phyloP scores from a whole-genome alignment of 352 stramenopile species.

The Pythium dissotocum region DNA sequence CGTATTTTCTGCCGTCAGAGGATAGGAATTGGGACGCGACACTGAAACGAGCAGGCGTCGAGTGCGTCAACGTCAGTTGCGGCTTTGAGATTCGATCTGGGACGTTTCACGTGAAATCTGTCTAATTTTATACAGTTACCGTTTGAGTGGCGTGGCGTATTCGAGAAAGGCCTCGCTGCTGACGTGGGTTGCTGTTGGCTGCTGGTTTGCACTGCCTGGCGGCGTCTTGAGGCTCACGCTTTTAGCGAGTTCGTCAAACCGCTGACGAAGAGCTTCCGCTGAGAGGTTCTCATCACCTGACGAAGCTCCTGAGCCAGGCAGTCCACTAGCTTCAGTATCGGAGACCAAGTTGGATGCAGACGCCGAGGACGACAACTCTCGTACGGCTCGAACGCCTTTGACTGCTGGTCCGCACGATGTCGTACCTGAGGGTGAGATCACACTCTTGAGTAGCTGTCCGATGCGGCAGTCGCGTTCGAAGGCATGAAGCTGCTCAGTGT shows the following conservation, averaged over 20 bases:
- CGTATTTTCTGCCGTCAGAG: no score
- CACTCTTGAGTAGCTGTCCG: constrained; percentile 42
- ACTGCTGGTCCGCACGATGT: constrained; percentile 53
- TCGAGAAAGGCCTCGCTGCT: constrained; percentile 12
- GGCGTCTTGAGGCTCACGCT: background rate
- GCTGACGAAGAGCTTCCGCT: background rate
- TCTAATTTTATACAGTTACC: background rate
- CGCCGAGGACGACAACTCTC: constrained; percentile 22
- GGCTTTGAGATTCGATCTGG: background rate
- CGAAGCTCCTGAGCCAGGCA: background rate
- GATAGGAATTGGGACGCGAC: no score
- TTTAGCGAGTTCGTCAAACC: constrained; percentile 20
- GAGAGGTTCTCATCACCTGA: background rate
- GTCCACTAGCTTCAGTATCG: background rate
- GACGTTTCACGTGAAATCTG: background rate
- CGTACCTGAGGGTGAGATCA: constrained; percentile 32
- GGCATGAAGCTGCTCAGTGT: constrained; percentile 26
- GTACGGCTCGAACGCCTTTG: constrained; percentile 49
- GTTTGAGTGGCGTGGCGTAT: constrained; percentile 17
- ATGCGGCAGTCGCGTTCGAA: constrained; percentile 65
- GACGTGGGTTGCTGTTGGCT: background rate
- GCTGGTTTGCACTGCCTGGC: constrained; percentile 6
- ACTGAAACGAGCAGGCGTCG: no score
- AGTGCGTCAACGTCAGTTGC: background rate
- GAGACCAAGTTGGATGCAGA: background rate